Evolutionary conservation across 164 flowering plant species (phyloP), one percentile per base, ranked within the genome.

Genomic region (Kingdonia uniflora): DNA sequence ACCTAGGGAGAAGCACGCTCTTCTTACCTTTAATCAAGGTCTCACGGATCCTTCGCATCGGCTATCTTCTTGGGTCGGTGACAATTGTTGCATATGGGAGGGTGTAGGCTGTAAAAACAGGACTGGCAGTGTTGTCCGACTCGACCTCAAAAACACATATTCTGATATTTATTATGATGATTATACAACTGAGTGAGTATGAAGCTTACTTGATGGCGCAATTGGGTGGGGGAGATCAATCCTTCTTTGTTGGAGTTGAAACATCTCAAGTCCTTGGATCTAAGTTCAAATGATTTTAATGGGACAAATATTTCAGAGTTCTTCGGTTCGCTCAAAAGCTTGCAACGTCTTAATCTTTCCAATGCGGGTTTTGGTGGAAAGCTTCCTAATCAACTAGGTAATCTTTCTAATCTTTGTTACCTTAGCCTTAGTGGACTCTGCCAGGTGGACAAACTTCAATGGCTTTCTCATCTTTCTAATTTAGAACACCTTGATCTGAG

Each of bases 381-480:
- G 6, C 17, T 62, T 42, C 65, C 65, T 49, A 42, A 21, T 43
- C 59, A 55, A 17, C 56, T 62, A 1, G 56, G 60, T 6, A 55
- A 62, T 56, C 50, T 62, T 29, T 55, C 65, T 11, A 56, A 15
- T 5, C 47, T 62, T 13, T 42, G 19, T 7, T 26, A 49, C 16
- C 52, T 62, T 29, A 8, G 4, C 35, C 35, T 29, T 41, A 4
- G 17, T 4, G 4, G 25, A n/a, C n/a, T n/a, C n/a, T n/a, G n/a
- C n/a, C n/a, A 12, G 21, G 39, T n/a, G 14, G 19, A 42, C 6
- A 55, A 29, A 23, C 44, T 62, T 29, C 25, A 21, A 14, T 62
- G 65, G 65, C 6, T 55, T n/a, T 41, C 54, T 21, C 22, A 21
- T 10, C 54, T 63, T 46, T 23, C 52, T 14, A 19, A 44, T 21